Evolutionary conservation across 164 flowering plant genomes (phyloP).

Genomic region (Aristolochia californica): DNA sequence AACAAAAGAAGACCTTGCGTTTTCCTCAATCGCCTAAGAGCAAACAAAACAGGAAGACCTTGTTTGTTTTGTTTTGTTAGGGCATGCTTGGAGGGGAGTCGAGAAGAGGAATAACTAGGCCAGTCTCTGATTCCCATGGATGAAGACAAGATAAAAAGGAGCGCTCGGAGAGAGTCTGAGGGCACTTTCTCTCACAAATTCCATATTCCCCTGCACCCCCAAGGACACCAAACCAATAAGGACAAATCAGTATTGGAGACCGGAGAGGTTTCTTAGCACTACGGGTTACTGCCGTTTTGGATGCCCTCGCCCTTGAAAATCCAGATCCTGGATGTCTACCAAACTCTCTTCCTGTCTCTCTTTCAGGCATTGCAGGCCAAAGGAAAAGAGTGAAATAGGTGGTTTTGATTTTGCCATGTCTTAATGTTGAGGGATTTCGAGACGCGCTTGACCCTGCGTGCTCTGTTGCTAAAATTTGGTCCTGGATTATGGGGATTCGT

Average conservation of each 20-base stretch:
- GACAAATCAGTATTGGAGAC: background rate
- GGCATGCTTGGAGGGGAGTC: constrained; percentile 36
- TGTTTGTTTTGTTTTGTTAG: constrained; percentile 40
- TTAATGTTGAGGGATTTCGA: background rate
- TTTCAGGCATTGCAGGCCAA: too few relatives aligned
- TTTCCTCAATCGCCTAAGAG: constrained; percentile 24
- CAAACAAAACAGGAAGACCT: constrained; percentile 24
- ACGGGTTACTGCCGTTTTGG: too few relatives aligned
- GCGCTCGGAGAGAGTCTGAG: constrained; percentile 4
- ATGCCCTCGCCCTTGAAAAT: background rate
- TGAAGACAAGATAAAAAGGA: constrained; percentile 24
- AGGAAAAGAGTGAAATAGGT: background rate
- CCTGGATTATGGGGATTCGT: too few relatives aligned
- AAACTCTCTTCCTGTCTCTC: too few relatives aligned
- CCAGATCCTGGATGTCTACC: background rate
- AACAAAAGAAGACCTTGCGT: constrained; percentile 27
- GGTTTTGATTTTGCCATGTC: too few relatives aligned
- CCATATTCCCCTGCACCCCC: constrained; percentile 14
- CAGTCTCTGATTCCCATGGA: constrained; percentile 31
- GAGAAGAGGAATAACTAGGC: constrained; percentile 35
- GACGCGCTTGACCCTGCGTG: too few relatives aligned
- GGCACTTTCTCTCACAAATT: constrained; percentile 11
- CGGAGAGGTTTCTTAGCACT: background rate
- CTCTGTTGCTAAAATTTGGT: too few relatives aligned
- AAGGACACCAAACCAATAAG: background rate